phyloP scores from a whole-genome alignment of 2,329 filamentous ascomycete species.

The Diplodia sapinea region DNA sequence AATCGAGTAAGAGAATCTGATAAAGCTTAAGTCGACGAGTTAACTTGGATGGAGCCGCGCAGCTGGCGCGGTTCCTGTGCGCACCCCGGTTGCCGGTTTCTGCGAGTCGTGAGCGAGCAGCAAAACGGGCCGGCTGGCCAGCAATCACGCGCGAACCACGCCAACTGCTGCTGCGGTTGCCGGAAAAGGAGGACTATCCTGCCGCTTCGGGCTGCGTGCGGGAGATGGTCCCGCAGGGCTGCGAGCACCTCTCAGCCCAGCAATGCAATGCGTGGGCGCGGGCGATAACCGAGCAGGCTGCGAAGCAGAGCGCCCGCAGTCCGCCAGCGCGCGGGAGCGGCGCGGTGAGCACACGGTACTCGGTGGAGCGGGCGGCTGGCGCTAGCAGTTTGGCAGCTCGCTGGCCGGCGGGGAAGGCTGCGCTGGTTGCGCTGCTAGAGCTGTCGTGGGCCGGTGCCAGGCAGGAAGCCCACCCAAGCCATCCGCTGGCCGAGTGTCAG shows the following conservation, averaged over 20 bases:
- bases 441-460: constrained; percentile 11
- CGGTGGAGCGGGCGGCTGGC: constrained; percentile 13
- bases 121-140: constrained; percentile 23
- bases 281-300: constrained; percentile 17
- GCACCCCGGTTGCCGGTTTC: constrained; percentile 25
- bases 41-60: constrained; percentile 16
- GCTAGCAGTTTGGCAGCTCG: constrained; percentile 20
- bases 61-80: constrained; percentile 23
- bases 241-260: background rate
- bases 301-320: background rate
- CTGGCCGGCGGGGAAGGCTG: constrained; percentile 22
- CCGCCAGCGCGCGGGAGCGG: constrained; percentile 13
- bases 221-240: constrained; percentile 10
- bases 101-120: constrained; percentile 24
- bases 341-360: constrained; percentile 9
- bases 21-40: constrained; percentile 20
- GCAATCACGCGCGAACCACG: constrained; percentile 25
- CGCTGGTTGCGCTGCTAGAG: constrained; percentile 8
- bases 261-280: background rate
- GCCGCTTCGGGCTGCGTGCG: constrained; percentile 13
- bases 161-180: constrained; percentile 20
- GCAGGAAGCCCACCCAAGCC: constrained; percentile 7
- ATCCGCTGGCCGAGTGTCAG: constrained; percentile 28
- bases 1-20: constrained; percentile 26
- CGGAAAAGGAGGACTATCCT: constrained; percentile 22